Evolutionary conservation across 2,329 filamentous ascomycete genomes (phyloP), one percentile per base, ranked within the genome.

Genomic region (Pseudogymnoascus sp.): DNA sequence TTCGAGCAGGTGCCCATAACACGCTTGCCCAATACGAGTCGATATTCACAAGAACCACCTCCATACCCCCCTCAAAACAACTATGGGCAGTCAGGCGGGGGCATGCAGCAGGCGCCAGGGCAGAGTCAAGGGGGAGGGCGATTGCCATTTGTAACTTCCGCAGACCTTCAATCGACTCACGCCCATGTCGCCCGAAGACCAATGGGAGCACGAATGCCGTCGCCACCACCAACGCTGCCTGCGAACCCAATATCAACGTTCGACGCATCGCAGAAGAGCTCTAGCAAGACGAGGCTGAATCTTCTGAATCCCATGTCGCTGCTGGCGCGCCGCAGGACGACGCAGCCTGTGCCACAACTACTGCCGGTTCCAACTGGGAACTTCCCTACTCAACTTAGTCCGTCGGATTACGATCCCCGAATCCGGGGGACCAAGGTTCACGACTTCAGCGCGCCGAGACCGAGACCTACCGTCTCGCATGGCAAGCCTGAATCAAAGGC

Each of bases 351-450:
- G 59, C 68, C 64, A 31, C 68, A 71, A 55, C 61, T 71, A 29
- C 63, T 67, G 5, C 65, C 68, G 48, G 67, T 70, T 59, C 65
- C 69, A 29, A 63, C 69, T 25, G 65, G 63, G 27, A 67, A 60
- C 59, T 65, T 58, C 67, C 79, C 29, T 67, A 74, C 51, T 73
- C 33, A 41, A 7, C 58, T 38, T 2, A 59, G 38, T 25, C 33
- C 35, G 13, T 38, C 58, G 4, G 74, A 21, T 70, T 86, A 87
- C 67, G 85, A 88, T 67, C 85, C 85, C 15, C 79, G 84, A 8
- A 89, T 89, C 65, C 80, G 79, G 68, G 86, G 83, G 58, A 89
- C 82, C 6, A 78, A 80, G 55, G 80, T 87, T 59, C 86, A 89
- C 70, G 86, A 85, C 71, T 88, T 87, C 68, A 87, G 84, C 68